A percentile compares a stretch with the other conserved stretches of the same genome.
These are phyloP conservation scores for Gossypium longicalyx DNA, from an alignment of 345 rosid species.

Conservation along the genomic window DNA sequence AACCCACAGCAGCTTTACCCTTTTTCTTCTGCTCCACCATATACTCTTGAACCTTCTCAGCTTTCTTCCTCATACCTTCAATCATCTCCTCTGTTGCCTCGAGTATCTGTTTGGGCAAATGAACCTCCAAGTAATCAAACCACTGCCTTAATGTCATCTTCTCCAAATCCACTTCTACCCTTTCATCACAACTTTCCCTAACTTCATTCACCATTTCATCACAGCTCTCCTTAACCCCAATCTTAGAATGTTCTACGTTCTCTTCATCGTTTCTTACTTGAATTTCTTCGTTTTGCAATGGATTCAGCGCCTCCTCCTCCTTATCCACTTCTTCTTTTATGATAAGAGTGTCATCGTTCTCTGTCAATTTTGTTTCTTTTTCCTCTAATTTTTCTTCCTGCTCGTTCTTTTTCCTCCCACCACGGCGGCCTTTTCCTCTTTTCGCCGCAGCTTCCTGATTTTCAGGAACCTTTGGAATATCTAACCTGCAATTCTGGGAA, in stretches of 20 bases:
- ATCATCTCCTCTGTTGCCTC: conserved; percentile 61
- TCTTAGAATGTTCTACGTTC: not conserved
- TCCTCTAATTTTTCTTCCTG: conserved; percentile 5
- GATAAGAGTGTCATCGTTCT: not conserved
- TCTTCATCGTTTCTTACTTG: conserved; percentile 12
- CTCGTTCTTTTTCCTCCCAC: conserved; percentile 17
- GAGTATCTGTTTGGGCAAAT: conserved; percentile 44
- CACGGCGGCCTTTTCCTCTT: conserved; percentile 9
- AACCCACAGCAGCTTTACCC: conserved; percentile 14
- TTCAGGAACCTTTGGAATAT: not conserved
- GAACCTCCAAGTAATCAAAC: conserved; percentile 53
- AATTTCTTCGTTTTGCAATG: not conserved
- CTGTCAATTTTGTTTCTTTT: not conserved
- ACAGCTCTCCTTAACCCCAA: not conserved
- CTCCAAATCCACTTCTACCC: conserved; percentile 30
- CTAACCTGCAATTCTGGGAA: conserved; percentile 21
- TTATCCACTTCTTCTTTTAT: not conserved
- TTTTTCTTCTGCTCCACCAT: conserved; percentile 42
- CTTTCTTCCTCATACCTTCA: conserved; percentile 47
- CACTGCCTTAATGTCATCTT: conserved; percentile 58
- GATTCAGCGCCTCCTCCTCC: not conserved
- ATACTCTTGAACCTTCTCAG: conserved; percentile 38
- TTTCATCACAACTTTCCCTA: conserved; percentile 1
- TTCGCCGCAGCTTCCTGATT: conserved; percentile 17
- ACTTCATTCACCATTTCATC: not conserved